A percentile compares a stretch with the other conserved stretches of the same genome.
phyloP scores from a whole-genome alignment of 768 basidiomycete genomes.

The Gloeopeniophorella convolvens region DNA sequence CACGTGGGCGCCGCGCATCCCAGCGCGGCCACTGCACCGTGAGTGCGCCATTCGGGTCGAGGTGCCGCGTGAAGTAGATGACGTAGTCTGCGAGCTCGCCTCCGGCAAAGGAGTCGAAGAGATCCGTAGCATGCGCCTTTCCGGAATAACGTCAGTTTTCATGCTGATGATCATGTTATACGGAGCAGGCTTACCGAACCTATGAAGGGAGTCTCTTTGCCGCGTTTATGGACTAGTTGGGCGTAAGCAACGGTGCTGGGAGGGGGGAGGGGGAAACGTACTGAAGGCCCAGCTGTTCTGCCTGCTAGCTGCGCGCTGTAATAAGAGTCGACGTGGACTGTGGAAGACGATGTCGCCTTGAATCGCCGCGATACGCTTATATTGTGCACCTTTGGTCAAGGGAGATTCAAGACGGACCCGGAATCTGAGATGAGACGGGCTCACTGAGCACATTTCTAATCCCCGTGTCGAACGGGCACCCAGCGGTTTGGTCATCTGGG shows the following conservation, averaged over 20 bases:
- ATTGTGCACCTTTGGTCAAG: slow-evolving; percentile 14
- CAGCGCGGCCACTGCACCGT: slow-evolving; percentile 4
- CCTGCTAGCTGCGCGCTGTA: slow-evolving; percentile 3
- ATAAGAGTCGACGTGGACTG: slow-evolving; percentile 10
- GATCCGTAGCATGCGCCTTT: slow-evolving; percentile 11
- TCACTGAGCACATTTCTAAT: background rate
- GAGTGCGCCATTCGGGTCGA: slow-evolving; percentile 5
- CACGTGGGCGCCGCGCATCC: background rate
- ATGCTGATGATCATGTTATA: too few relatives aligned
- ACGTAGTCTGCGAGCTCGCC: slow-evolving; percentile 6
- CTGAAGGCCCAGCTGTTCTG: slow-evolving; percentile 12
- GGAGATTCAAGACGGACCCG: background rate
- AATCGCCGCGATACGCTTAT: slow-evolving; percentile 21
- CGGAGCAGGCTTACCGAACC: slow-evolving; percentile 2
- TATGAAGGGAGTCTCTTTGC: slow-evolving; percentile 1
- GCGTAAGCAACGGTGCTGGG: too few relatives aligned
- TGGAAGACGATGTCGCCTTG: slow-evolving; percentile 17
- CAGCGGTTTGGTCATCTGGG: slow-evolving; percentile 19
- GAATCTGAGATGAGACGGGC: background rate
- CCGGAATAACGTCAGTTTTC: background rate
- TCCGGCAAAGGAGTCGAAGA: background rate
- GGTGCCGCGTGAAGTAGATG: slow-evolving; percentile 6
- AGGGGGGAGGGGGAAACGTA: too few relatives aligned
- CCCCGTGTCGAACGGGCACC: slow-evolving; percentile 24
- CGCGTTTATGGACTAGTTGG: slow-evolving; percentile 8